Evolutionary conservation across 2,329 filamentous ascomycete genomes (phyloP), one percentile per base, ranked within the genome.

Genomic region (Fusarium sulawesiense): DNA sequence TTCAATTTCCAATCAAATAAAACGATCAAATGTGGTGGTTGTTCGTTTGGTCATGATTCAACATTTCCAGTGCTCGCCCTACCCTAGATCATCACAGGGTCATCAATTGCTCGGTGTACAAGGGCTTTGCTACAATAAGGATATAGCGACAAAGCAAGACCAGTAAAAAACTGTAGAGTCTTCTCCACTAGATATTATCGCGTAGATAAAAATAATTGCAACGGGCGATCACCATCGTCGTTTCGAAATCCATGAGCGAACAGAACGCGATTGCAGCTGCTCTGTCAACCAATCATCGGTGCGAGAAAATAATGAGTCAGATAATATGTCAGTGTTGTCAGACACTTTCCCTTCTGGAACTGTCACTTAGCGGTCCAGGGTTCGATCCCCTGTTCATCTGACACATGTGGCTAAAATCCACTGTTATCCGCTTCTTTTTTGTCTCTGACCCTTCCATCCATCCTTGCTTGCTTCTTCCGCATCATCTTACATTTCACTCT

Each of bases 351-450:
- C 2, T 12, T 18, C 2, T 14, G 3, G 37, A 29, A 27, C n/a
- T 7, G 18, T 64, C 23, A 27, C 27, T 65, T 65, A 68, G 66
- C 66, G 60, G 60, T 56, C 60, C 65, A 66, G 66, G 65, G 66
- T 68, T 70, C 66, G 60, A 69, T 61, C 69, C 66, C 65, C 66
- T 68, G 66, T 66, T 69, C 55, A 66, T 70, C 66, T 61, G 69
- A 44, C 0, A 20, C 18, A 3, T 47, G 66, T 66, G 66, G 66
- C 56, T 62, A 14, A 2, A 66, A 9, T 9, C 66, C 66, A 50
- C 50, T 7, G 12, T 56, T 62, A 50, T 66, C 41, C 55, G 30
- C 54, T 49, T 56, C 32, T 27, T 56, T 60, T 60, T 54, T 30
- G 29, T 30, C 29, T 30, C 29, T 30, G 12, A 30, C 29, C 29